A percentile compares a stretch with the other conserved stretches of the same genome.
These are phyloP conservation scores for Austroboletus rostrupii DNA, from an alignment of 1,284 basidiomycete species.

Conservation along the genomic window DNA sequence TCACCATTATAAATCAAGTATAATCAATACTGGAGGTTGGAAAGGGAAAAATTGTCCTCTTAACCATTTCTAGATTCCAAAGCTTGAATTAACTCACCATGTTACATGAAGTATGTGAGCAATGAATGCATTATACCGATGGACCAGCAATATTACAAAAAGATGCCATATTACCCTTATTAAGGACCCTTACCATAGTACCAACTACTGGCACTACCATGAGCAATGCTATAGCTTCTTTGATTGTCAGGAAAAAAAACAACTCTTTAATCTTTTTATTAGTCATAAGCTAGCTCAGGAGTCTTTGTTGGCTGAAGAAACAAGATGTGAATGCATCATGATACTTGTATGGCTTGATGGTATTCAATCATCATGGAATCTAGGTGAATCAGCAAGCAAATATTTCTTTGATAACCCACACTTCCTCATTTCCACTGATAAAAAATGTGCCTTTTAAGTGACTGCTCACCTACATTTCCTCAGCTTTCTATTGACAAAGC, in stretches of 20 bases:
- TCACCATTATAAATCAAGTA: slow-evolving; percentile 9
- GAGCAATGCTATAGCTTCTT: background rate
- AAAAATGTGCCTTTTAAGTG: background rate
- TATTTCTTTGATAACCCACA: background rate
- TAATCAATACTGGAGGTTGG: slow-evolving; percentile 6
- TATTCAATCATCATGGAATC: background rate
- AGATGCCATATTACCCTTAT: slow-evolving; percentile 11
- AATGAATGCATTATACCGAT: slow-evolving; percentile 11
- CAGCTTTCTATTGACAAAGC: background rate
- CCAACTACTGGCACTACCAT: background rate
- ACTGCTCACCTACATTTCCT: background rate
- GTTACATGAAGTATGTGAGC: background rate
- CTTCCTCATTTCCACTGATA: slow-evolving; percentile 3
- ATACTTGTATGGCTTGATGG: background rate
- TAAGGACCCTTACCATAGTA: slow-evolving; percentile 6
- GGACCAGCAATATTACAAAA: slow-evolving; percentile 13
- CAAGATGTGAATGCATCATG: too few species aligned
- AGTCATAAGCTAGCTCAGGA: background rate
- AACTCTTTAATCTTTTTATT: background rate
- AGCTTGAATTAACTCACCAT: slow-evolving; percentile 3
- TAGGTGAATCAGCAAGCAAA: background rate
- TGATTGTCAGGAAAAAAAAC: background rate
- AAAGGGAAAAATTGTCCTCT: slow-evolving; percentile 8
- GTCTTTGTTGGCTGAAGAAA: too few species aligned
- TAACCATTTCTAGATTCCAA: slow-evolving; percentile 8